Evolutionary conservation across 2,329 filamentous ascomycete species (phyloP).

Genomic region (Clarireedia homoeocarpa): DNA sequence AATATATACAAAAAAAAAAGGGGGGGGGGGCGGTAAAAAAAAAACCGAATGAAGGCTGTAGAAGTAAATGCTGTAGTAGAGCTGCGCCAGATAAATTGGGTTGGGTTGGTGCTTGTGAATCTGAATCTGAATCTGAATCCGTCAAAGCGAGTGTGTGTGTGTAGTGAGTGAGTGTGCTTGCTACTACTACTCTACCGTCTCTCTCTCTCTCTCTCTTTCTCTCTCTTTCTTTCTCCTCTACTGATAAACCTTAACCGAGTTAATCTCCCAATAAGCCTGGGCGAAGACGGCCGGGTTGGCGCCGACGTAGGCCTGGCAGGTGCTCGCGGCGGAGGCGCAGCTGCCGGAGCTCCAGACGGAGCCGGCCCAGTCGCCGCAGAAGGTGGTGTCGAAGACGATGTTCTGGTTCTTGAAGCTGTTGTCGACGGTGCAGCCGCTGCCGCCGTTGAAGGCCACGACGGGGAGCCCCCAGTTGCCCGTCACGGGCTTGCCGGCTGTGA

Average conservation of each 20-base stretch:
- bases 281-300: constrained; percentile 61
- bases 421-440: constrained; percentile 63
- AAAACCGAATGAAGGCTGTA: too few species aligned
- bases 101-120: too few species aligned
- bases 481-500: constrained; percentile 50
- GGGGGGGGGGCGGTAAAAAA: too few species aligned
- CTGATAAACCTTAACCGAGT: constrained; percentile 32
- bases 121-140: too few species aligned
- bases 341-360: constrained; percentile 52
- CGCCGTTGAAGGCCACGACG: constrained; percentile 60
- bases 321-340: constrained; percentile 46
- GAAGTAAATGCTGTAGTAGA: too few species aligned
- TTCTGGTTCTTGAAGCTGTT: constrained; percentile 62
- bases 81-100: too few species aligned
- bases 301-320: constrained; percentile 65
- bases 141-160: too few species aligned
- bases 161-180: too few species aligned
- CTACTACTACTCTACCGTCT: too few species aligned
- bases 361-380: constrained; percentile 84
- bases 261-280: constrained; percentile 73
- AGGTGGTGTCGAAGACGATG: constrained; percentile 74
- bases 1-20: too few species aligned
- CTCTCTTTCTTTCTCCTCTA: too few species aligned
- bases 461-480: constrained; percentile 59
- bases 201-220: too few species aligned